Evolutionary conservation across 2,329 filamentous ascomycete species (phyloP).

Genomic region (Gnomoniopsis smithogilvyi): DNA sequence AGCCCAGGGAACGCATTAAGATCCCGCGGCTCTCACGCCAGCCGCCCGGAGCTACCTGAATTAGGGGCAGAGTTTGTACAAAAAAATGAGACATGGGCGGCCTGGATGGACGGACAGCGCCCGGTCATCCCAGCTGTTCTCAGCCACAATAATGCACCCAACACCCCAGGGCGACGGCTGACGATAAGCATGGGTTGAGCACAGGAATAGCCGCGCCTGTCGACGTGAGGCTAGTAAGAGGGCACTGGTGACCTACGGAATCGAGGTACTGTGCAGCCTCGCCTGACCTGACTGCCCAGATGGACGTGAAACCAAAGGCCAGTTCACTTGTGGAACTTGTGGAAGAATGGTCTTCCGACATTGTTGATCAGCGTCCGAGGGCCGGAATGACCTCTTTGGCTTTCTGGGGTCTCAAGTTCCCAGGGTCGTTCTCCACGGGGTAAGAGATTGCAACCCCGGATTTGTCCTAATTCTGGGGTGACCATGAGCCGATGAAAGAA

Average conservation of each 20-base stretch:
- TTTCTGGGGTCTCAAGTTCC: not conserved
- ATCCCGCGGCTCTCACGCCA: constrained; percentile 3
- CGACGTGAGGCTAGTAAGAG: not conserved
- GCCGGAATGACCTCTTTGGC: not conserved
- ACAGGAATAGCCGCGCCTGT: not conserved
- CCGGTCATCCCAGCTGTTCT: not conserved
- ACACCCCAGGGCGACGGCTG: not conserved
- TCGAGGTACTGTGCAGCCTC: not conserved
- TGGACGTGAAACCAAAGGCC: not conserved
- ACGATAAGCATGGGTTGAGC: not conserved
- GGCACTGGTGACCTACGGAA: not conserved
- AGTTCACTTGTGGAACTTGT: not conserved
- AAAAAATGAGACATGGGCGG: not conserved
- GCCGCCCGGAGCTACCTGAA: not conserved
- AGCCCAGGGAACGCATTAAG: not conserved
- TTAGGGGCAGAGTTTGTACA: not conserved
- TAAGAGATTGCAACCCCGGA: constrained; percentile 13
- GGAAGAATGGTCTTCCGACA: constrained; percentile 1
- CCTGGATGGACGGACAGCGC: not conserved
- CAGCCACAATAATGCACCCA: not conserved
- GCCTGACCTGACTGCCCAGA: not conserved
- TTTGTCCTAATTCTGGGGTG: constrained; percentile 16
- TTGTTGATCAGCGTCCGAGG: not conserved
- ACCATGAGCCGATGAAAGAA: constrained; percentile 11
- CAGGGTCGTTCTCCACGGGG: constrained; percentile 2